Evolutionary conservation across 495 filamentous ascomycete species (phyloP).

Genomic region (Podospora pseudoanserina): DNA sequence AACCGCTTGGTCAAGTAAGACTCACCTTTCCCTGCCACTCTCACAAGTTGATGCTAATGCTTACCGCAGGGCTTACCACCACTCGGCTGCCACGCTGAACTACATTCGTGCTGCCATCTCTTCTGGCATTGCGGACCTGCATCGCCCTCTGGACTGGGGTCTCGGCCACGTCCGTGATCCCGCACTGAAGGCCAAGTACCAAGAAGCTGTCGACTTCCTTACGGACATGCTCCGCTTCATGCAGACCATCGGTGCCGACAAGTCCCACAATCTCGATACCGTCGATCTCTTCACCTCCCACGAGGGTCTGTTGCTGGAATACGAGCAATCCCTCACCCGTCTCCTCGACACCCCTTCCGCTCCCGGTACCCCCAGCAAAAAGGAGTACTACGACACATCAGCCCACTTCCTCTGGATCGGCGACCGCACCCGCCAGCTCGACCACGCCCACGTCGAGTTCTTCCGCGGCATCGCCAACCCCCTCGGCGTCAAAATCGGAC

Average conservation of each 20-base stretch:
- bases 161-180: constrained; percentile 89
- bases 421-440: constrained; percentile 87
- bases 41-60: constrained; percentile 9
- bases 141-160: constrained; percentile 90
- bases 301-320: constrained; percentile 90
- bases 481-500: constrained; percentile 93
- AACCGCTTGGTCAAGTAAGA: constrained; percentile 66
- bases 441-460: constrained; percentile 93
- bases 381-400: constrained; percentile 80
- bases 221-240: constrained; percentile 92
- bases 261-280: constrained; percentile 77
- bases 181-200: constrained; percentile 77
- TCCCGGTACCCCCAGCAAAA: constrained; percentile 22
- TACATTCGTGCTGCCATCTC: constrained; percentile 79
- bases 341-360: constrained; percentile 61
- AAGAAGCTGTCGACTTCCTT: constrained; percentile 75
- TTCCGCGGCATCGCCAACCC: constrained; percentile 95
- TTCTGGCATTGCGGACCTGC: constrained; percentile 88
- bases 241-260: constrained; percentile 90
- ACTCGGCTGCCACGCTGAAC: constrained; percentile 90
- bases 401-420: constrained; percentile 98
- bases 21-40: not conserved
- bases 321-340: constrained; percentile 83
- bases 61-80: constrained; percentile 72
- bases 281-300: constrained; percentile 94